Evolutionary conservation across 345 rosid species (phyloP).

Genomic region (Dipteronia sinensis): DNA sequence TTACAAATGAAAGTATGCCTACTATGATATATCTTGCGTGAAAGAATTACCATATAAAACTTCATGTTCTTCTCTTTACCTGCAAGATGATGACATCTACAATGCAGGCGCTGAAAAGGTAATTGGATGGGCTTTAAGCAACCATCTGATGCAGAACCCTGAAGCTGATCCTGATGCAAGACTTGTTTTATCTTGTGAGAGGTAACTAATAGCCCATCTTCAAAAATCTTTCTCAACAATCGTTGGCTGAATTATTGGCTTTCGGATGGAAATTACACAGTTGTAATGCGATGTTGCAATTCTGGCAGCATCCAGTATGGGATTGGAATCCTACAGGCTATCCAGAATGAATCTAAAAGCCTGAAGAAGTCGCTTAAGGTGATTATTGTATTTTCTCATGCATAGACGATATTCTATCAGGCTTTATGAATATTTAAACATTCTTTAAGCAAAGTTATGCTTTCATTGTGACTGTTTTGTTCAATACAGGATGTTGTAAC

Average conservation of each 20-base stretch:
- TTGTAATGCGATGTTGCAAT: conserved; percentile 31
- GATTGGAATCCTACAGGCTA: conserved; percentile 61
- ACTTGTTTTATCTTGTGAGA: conserved; percentile 66
- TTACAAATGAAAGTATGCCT: conserved; percentile 71
- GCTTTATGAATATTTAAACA: neutral
- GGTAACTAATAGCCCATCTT: conserved; percentile 47
- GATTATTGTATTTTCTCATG: conserved; percentile 16
- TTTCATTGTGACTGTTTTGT: conserved; percentile 14
- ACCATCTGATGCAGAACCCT: conserved; percentile 74
- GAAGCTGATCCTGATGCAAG: conserved; percentile 57
- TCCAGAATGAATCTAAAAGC: conserved; percentile 73
- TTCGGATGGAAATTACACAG: conserved; percentile 18
- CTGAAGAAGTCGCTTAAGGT: conserved; percentile 90
- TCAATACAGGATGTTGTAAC: conserved; percentile 73
- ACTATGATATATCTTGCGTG: conserved; percentile 13
- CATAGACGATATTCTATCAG: neutral
- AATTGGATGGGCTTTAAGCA: conserved; percentile 83
- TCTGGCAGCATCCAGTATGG: conserved; percentile 77
- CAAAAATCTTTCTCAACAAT: conserved; percentile 10
- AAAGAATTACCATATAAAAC: neutral
- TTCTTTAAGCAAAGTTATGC: neutral
- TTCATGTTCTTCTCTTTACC: neutral
- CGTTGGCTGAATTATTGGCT: conserved; percentile 26
- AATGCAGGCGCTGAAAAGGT: conserved; percentile 82
- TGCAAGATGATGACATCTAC: conserved; percentile 11